Percentiles rank a stretch among this genome's conserved stretches.
Conservation (phyloP, 2,329 filamentous ascomycete species). For the Colletotrichum siamense region DNA sequence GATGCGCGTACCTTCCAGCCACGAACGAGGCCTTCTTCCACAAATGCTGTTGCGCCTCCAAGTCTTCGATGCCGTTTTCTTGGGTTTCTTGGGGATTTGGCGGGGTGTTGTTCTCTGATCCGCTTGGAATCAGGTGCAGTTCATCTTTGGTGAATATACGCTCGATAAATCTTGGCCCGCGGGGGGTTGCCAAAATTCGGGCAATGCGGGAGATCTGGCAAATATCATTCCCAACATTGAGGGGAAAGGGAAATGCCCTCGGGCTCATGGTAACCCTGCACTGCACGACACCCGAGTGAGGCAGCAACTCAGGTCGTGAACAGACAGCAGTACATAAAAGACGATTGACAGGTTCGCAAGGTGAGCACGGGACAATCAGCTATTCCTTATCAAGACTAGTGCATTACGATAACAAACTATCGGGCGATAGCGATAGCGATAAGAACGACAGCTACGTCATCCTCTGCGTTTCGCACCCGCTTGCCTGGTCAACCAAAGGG, state of each 20-base stretch:
- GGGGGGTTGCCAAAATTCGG: constrained; percentile 54
- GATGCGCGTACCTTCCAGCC: constrained; percentile 44
- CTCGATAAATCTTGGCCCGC: constrained; percentile 49
- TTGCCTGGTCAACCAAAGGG: background rate
- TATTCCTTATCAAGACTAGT: background rate
- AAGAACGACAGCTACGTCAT: constrained; percentile 14
- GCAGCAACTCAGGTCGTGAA: background rate
- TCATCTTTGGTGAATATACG: constrained; percentile 53
- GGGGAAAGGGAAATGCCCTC: constrained; percentile 63
- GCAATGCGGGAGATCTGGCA: constrained; percentile 72
- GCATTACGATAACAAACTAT: background rate
- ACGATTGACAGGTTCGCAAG: background rate
- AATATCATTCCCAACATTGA: constrained; percentile 81
- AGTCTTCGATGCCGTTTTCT: background rate
- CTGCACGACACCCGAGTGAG: background rate
- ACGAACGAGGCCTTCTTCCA: constrained; percentile 46
- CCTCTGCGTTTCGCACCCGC: background rate
- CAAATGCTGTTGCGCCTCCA: constrained; percentile 27
- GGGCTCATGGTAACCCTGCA: background rate
- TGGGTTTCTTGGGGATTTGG: background rate
- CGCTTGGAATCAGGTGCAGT: constrained; percentile 24
- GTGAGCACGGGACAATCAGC: background rate
- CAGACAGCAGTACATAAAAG: background rate
- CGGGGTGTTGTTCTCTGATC: constrained; percentile 12
- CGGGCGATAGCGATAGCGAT: constrained; percentile 14